Evolutionary conservation across 192 early-diverging fungal genomes (phyloP).

Genomic region (Gaertneriomyces semiglobifer): DNA sequence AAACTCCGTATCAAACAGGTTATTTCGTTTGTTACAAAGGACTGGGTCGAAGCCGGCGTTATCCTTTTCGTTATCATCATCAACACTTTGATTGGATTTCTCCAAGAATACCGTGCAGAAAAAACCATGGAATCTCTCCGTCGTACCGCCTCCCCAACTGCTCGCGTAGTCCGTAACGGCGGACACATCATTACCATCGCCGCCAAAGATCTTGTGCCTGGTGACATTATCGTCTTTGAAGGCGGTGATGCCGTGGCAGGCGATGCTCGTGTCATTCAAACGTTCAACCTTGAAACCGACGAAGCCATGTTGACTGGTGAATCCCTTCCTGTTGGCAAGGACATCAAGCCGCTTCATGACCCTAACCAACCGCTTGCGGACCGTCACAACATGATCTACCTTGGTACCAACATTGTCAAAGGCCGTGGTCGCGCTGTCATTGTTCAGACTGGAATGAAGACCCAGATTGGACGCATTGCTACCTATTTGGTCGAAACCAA

Average conservation of each 20-base stretch:
- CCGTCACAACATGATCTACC: constrained; percentile 54
- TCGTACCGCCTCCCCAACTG: constrained; percentile 62
- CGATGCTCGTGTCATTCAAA: constrained; percentile 63
- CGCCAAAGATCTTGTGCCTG: constrained; percentile 66
- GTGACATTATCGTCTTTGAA: constrained; percentile 67
- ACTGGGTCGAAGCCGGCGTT: constrained; percentile 8
- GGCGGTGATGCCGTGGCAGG: constrained; percentile 74
- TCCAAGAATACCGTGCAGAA: constrained; percentile 25
- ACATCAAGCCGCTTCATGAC: neutral
- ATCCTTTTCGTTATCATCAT: constrained; percentile 10
- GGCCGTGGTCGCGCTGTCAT: constrained; percentile 73
- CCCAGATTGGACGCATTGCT: constrained; percentile 74
- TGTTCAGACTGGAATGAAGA: constrained; percentile 70
- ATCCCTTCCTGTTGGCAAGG: constrained; percentile 38
- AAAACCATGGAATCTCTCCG: constrained; percentile 36
- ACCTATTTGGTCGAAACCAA: constrained; percentile 43
- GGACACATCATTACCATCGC: constrained; percentile 45
- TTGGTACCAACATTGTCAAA: constrained; percentile 65
- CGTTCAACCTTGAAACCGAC: constrained; percentile 35
- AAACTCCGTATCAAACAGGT: neutral
- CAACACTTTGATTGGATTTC: constrained; percentile 22
- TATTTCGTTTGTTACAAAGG: neutral
- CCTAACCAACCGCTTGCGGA: constrained; percentile 26
- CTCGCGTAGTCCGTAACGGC: constrained; percentile 69
- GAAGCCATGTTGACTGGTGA: constrained; percentile 40